phyloP scores from a whole-genome alignment of 345 rosid genomes.

The Hypericum androsaemum region DNA sequence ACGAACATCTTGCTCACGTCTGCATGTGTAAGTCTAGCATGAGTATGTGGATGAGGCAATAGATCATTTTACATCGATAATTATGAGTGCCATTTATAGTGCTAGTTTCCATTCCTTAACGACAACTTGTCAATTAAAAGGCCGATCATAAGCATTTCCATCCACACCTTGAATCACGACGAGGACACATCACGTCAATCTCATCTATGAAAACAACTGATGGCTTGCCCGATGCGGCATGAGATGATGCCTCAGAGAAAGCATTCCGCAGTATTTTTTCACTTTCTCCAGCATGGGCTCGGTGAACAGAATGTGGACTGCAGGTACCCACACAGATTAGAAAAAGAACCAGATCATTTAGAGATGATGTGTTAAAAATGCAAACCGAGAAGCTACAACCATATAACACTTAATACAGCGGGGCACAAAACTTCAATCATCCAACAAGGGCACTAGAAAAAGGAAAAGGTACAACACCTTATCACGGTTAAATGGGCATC shows the following conservation, averaged over 20 bases:
- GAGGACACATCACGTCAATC: constrained; percentile 82
- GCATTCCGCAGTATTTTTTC: constrained; percentile 72
- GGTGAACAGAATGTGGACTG: constrained; percentile 74
- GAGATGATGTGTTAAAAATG: no score
- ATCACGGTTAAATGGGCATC: constrained; percentile 64
- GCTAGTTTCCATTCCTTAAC: no score
- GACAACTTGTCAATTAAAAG: no score
- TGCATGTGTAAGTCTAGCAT: constrained; percentile 30
- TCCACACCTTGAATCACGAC: constrained; percentile 55
- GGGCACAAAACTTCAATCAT: neutral
- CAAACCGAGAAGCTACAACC: neutral
- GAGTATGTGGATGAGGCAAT: neutral
- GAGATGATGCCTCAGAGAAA: constrained; percentile 63
- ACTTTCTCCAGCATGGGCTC: constrained; percentile 82
- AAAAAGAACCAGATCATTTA: neutral
- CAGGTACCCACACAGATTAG: constrained; percentile 14
- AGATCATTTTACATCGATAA: no score
- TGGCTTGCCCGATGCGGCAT: constrained; percentile 50
- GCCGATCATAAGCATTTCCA: neutral
- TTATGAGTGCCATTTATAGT: no score
- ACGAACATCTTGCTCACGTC: constrained; percentile 71
- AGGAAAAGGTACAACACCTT: constrained; percentile 38
- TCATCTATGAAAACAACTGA: constrained; percentile 84
- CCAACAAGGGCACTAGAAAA: constrained; percentile 1
- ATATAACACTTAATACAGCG: neutral